Base-by-base conservation (phyloP, 805 yeast genomes). In the Wickerhamiella spandovensis region DNA sequence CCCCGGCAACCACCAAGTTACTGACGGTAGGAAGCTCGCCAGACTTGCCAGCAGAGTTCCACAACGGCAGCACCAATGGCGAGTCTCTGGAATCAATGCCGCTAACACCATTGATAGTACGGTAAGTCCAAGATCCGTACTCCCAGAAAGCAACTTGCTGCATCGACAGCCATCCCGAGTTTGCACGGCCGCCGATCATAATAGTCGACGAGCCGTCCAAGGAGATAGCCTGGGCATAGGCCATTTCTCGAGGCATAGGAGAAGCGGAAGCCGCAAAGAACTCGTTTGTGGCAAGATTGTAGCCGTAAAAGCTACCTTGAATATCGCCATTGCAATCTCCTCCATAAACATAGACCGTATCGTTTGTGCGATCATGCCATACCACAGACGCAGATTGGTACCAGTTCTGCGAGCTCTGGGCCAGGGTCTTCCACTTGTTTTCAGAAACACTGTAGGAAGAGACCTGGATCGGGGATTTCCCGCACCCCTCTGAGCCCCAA, bases 81-180 rank as follows among this genome's bases (percentile, higher is more conserved):
- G 65, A 62, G 3, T 68, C 71, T 46, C 92, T 67, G 8, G 86
- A 72, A 53, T 76, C 77, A 1, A 82, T 68, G 28, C 53, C 52
- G 10, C 66, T 53, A 37, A 65, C 64, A 48, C 60, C 61, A 10
- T 57, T 54, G 1, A 58, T 61, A 58, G 54, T 63, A 57, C 39
- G 64, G 61, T 78, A 83, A 2, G 84, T 73, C 94, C 94, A 85
- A 8, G 84, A 67, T 46, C 71, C 69, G 53, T 77, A 78, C 56
- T 79, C 79, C 84, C 88, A 83, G 1, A 81, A 64, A 0, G 92
- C 90, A 18, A 82, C 66, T 63, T 84, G 92, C 56, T 73, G 73
- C 80, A 84, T 76, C 54, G 77, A 75, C 35, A 83, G 75, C 87
- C 89, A 83, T 0, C 87, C 87, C 2, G 66, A 58, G 5, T 62